These are phyloP conservation scores for Friedmanniomyces simplex DNA, from an alignment of 495 filamentous ascomycete genomes.

Conservation along the genomic window DNA sequence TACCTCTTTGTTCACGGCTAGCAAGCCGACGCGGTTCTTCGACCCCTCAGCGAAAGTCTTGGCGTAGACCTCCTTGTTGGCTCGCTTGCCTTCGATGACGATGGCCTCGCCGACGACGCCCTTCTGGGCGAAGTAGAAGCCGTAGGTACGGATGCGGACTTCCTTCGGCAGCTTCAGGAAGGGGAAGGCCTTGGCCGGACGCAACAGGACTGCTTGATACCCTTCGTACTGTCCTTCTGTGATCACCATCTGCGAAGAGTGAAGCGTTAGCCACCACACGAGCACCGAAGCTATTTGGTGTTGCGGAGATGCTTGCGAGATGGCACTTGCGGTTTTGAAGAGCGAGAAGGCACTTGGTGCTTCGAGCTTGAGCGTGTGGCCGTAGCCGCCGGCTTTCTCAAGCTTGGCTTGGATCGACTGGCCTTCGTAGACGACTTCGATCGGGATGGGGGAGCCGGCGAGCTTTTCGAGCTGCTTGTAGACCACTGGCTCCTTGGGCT, in stretches of 20 bases:
- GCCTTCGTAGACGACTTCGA: constrained; percentile 15
- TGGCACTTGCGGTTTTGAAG: constrained; percentile 13
- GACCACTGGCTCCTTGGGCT: constrained; percentile 6
- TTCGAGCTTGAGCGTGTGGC: constrained; percentile 11
- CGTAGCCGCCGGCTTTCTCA: constrained; percentile 3
- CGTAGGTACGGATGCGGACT: constrained; percentile 16
- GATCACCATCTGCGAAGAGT: constrained; percentile 1
- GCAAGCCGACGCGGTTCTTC: constrained; percentile 17
- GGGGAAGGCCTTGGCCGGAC: constrained; percentile 15
- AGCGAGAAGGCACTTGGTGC: constrained; percentile 12
- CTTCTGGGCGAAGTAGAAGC: constrained; percentile 15
- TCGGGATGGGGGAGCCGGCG: constrained; percentile 2
- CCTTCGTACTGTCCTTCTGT: constrained; percentile 14
- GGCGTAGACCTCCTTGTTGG: constrained; percentile 9
- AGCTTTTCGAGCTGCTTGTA: constrained; percentile 1
- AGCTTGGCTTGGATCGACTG: constrained; percentile 2
- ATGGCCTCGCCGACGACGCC: constrained; percentile 15
- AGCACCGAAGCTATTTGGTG: neutral
- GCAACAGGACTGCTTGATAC: constrained; percentile 15
- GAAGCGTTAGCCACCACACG: neutral
- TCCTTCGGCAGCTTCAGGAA: constrained; percentile 17
- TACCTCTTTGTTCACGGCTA: constrained; percentile 19
- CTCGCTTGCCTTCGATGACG: constrained; percentile 11
- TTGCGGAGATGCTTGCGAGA: neutral
- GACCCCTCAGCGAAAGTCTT: constrained; percentile 13